These are phyloP conservation scores for Micromonas pusilla DNA, from an alignment of 139 green algal genomes.

Conservation along the genomic window DNA sequence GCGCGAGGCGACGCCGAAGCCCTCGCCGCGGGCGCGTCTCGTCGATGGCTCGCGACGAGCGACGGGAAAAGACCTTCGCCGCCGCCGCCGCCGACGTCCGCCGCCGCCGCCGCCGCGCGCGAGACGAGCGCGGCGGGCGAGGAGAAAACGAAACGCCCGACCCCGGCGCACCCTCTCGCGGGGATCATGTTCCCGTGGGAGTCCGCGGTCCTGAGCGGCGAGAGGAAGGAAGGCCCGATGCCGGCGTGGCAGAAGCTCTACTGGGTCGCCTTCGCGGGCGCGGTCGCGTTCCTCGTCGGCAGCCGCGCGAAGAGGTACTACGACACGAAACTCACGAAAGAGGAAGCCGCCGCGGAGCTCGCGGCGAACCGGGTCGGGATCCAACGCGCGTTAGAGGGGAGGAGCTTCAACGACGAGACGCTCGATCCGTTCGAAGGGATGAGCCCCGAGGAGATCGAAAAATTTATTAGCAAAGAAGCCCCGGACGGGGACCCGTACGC, in stretches of 20 bases:
- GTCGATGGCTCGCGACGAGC: no score
- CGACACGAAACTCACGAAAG: background rate
- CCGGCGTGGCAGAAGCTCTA: conserved; percentile 19
- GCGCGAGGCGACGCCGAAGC: no score
- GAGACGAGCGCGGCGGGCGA: background rate
- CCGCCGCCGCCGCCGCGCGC: background rate
- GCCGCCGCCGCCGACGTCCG: background rate
- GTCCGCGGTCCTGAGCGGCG: background rate
- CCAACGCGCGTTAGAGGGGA: background rate
- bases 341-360: background rate
- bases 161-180: conserved; percentile 2
- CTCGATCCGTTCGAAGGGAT: conserved; percentile 27
- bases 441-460: conserved; percentile 15
- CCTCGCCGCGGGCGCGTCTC: no score
- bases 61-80: background rate
- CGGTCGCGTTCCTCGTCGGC: conserved; percentile 5
- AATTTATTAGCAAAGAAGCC: background rate
- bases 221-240: background rate
- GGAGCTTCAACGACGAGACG: background rate
- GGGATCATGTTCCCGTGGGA: conserved; percentile 28
- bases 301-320: conserved; percentile 2
- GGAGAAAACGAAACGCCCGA: no score
- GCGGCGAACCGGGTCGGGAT: background rate
- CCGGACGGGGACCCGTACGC: conserved; percentile 12
- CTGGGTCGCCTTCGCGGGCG: conserved; percentile 4